Evolutionary conservation across 352 stramenopile genomes (phyloP).

Genomic region (Phytophthora idaei): DNA sequence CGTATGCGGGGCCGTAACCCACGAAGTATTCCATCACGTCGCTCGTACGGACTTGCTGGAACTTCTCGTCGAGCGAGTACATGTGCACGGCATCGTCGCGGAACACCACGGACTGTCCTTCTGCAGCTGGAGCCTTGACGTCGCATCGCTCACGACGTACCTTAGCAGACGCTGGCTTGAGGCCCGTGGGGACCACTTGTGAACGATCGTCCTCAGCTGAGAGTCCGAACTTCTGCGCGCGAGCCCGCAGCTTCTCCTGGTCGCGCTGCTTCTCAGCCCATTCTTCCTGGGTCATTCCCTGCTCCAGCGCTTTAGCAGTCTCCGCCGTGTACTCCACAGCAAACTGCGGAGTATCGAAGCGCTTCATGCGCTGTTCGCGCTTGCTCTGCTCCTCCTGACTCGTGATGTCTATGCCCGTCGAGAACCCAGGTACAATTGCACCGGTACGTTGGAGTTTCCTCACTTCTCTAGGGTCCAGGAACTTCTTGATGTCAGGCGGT

Average conservation of each 20-base stretch:
- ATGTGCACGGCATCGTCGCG: conserved; percentile 80
- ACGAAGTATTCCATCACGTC: conserved; percentile 83
- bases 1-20: conserved; percentile 82
- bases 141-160: conserved; percentile 70
- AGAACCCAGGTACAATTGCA: conserved; percentile 58
- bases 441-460: conserved; percentile 78
- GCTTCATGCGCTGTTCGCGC: conserved; percentile 77
- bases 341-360: conserved; percentile 81
- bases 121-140: conserved; percentile 30
- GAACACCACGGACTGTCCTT: conserved; percentile 42
- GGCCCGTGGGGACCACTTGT: conserved; percentile 22
- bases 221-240: conserved; percentile 77
- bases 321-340: conserved; percentile 72
- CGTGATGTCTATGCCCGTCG: conserved; percentile 76
- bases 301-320: conserved; percentile 54
- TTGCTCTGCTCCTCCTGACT: conserved; percentile 68
- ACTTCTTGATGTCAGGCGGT: conserved; percentile 75
- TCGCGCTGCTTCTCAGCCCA: conserved; percentile 64
- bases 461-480: conserved; percentile 79
- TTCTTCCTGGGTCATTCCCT: conserved; percentile 79
- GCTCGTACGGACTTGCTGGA: conserved; percentile 81
- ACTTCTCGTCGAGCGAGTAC: conserved; percentile 82
- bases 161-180: conserved; percentile 57
- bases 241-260: conserved; percentile 65
- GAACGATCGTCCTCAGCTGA: conserved; percentile 44